Evolutionary conservation across 257 asterid genomes (phyloP).

Genomic region (Solanum pennellii): DNA sequence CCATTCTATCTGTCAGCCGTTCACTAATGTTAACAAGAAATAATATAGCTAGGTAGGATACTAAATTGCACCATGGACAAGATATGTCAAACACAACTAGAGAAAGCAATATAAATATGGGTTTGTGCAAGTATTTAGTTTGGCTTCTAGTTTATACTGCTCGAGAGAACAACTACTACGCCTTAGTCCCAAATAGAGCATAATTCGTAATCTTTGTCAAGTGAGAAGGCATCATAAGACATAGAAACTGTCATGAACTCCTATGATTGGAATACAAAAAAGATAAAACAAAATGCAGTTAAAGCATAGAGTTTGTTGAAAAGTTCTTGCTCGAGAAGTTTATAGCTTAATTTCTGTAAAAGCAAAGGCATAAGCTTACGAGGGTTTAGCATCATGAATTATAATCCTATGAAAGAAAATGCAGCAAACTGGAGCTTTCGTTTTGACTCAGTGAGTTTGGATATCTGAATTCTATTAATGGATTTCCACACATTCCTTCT

Average conservation of each 20-base stretch:
- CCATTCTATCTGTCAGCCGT: conserved; percentile 76
- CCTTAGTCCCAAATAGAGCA: not conserved
- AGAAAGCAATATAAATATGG: not conserved
- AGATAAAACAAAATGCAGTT: not conserved
- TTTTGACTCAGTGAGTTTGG: not conserved
- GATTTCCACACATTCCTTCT: not conserved
- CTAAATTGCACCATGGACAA: not conserved
- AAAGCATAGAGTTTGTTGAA: not conserved
- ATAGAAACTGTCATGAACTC: not conserved
- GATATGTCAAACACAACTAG: not conserved
- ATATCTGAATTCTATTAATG: not conserved
- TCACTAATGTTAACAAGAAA: not conserved
- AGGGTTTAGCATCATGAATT: not conserved
- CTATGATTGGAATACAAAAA: not conserved
- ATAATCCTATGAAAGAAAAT: not conserved
- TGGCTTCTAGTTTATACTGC: not conserved
- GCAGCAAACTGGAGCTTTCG: not conserved
- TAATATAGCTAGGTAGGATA: not conserved
- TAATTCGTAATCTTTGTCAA: not conserved
- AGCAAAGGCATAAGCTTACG: not conserved
- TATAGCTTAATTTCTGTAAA: not conserved
- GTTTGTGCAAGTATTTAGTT: not conserved
- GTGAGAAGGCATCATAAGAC: not conserved
- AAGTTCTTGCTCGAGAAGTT: not conserved
- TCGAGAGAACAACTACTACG: not conserved